phyloP scores from a whole-genome alignment of 352 stramenopile species.

The Phytophthora sansomeana region DNA sequence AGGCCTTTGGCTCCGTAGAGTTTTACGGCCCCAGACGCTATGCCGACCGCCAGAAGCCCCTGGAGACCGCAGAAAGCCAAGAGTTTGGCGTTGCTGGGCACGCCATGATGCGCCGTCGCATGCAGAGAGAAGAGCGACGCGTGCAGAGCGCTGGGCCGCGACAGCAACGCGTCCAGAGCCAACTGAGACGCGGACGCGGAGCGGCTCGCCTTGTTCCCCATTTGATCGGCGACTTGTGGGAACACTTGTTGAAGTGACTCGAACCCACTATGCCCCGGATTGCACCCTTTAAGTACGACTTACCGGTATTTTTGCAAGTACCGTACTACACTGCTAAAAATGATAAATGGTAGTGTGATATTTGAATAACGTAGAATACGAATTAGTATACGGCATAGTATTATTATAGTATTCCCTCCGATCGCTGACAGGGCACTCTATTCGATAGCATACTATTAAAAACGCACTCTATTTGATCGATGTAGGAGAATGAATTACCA shows the following conservation, averaged over 20 bases:
- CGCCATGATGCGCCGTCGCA: slow-evolving; percentile 66
- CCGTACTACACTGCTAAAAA: too few species aligned
- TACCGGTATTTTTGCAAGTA: too few species aligned
- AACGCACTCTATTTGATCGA: too few species aligned
- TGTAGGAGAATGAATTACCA: too few species aligned
- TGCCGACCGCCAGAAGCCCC: slow-evolving; percentile 75
- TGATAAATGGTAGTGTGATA: too few species aligned
- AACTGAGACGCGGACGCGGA: slow-evolving; percentile 44
- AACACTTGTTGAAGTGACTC: slow-evolving; percentile 3
- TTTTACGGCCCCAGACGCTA: slow-evolving; percentile 67
- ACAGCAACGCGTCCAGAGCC: slow-evolving; percentile 52
- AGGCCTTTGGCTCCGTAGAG: slow-evolving; percentile 70
- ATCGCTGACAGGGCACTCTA: too few species aligned
- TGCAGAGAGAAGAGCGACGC: slow-evolving; percentile 58
- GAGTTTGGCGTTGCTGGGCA: slow-evolving; percentile 65
- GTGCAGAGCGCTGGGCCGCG: slow-evolving; percentile 48
- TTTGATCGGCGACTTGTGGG: slow-evolving; percentile 32
- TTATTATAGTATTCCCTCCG: too few species aligned
- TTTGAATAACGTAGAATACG: too few species aligned
- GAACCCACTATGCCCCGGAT: background rate
- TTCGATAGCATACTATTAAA: too few species aligned
- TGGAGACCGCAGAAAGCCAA: slow-evolving; percentile 71
- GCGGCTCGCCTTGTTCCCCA: slow-evolving; percentile 76
- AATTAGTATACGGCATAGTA: too few species aligned
- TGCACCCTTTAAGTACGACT: too few species aligned